Evolutionary conservation across 1,139 yeast genomes (phyloP).

Genomic region (Komagataea norvegica): DNA sequence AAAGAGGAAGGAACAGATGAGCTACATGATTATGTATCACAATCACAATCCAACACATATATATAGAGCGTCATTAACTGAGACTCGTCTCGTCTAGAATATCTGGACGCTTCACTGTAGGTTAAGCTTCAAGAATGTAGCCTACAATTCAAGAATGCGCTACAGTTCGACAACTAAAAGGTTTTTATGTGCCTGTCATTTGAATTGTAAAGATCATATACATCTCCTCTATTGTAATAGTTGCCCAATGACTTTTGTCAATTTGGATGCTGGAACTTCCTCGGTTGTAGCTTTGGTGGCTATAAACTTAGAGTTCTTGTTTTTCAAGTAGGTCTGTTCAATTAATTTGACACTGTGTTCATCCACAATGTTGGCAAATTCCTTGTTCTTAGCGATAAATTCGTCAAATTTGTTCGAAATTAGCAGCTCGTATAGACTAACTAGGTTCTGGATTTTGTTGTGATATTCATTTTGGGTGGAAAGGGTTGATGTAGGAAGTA

Average conservation of each 20-base stretch:
- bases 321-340: slow-evolving; percentile 17
- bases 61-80: not conserved
- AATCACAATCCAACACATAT: too few relatives aligned
- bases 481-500: slow-evolving; percentile 39
- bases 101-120: too few relatives aligned
- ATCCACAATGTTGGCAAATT: slow-evolving; percentile 16
- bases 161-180: too few relatives aligned
- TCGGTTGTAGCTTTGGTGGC: slow-evolving; percentile 19
- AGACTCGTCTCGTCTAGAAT: too few relatives aligned
- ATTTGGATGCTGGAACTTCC: slow-evolving; percentile 22
- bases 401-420: slow-evolving; percentile 33
- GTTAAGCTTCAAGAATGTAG: too few relatives aligned
- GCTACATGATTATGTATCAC: slow-evolving; percentile 4
- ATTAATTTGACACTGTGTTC: slow-evolving; percentile 15
- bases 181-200: too few relatives aligned
- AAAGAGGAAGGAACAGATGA: slow-evolving; percentile 16
- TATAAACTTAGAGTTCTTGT: slow-evolving; percentile 21
- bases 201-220: not conserved
- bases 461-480: slow-evolving; percentile 23
- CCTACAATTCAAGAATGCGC: too few relatives aligned
- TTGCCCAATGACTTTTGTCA: slow-evolving; percentile 23
- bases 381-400: slow-evolving; percentile 29
- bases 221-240: slow-evolving; percentile 9
- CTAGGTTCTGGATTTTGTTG: slow-evolving; percentile 32
- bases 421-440: slow-evolving; percentile 33